Conservation (phyloP, 2,329 filamentous ascomycete genomes). For the Ophiostoma novo-ulmi region DNA sequence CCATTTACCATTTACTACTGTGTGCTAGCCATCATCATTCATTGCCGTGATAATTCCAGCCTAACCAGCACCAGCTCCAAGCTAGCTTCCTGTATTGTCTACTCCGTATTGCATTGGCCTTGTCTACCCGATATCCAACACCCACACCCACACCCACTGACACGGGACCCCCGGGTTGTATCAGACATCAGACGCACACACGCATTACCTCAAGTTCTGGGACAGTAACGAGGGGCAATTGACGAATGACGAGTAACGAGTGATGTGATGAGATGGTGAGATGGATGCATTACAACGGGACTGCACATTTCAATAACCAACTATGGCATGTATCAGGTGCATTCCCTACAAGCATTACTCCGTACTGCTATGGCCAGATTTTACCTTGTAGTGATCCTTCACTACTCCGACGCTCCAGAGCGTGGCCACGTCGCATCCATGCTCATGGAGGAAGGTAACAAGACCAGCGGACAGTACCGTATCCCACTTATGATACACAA, state of each 20-base stretch:
- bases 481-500: neutral
- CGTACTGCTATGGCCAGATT: neutral
- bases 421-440: slow-evolving; percentile 6
- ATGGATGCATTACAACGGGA: neutral
- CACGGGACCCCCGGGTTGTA: slow-evolving; percentile 6
- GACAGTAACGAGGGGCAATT: too few species aligned
- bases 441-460: slow-evolving; percentile 2
- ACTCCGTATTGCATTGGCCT: neutral
- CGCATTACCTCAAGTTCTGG: neutral
- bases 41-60: neutral
- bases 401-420: neutral
- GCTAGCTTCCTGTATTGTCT: neutral
- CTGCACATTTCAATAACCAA: neutral
- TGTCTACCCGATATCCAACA: slow-evolving; percentile 6
- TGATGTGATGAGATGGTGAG: neutral
- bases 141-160: neutral
- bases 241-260: neutral
- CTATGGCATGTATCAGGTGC: neutral
- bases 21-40: neutral
- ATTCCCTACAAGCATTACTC: neutral
- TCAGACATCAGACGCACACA: slow-evolving; percentile 4
- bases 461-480: neutral
- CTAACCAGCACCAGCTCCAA: neutral
- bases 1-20: neutral
- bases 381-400: too few species aligned